Conservation (phyloP, 2,329 filamentous ascomycete genomes). For the Claviceps humidiphila region DNA sequence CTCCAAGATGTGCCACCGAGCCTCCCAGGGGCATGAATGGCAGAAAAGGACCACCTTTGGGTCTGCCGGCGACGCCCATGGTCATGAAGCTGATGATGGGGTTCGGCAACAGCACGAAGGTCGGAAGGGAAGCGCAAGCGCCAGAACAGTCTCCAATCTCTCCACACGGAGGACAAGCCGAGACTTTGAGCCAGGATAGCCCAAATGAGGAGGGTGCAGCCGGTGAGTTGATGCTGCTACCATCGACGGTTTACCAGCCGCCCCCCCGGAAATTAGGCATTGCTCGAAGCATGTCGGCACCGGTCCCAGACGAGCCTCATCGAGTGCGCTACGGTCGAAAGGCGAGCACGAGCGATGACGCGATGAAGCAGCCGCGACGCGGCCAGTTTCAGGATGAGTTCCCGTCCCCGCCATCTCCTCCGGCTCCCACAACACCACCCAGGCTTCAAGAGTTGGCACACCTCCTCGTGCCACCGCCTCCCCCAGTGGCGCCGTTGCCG, state of each 20-base stretch:
- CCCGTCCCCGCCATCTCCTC: slow-evolving; percentile 32
- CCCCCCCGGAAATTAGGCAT: slow-evolving; percentile 32
- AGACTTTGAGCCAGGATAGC: slow-evolving; percentile 25
- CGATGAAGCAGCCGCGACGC: slow-evolving; percentile 25
- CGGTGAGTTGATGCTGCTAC: slow-evolving; percentile 33
- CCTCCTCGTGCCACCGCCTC: slow-evolving; percentile 45
- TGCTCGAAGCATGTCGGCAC: slow-evolving; percentile 49
- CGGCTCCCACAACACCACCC: slow-evolving; percentile 35
- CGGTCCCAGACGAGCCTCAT: slow-evolving; percentile 27
- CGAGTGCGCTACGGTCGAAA: slow-evolving; percentile 20
- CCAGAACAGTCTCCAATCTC: slow-evolving; percentile 43
- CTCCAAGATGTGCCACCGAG: slow-evolving; percentile 52
- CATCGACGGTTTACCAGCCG: slow-evolving; percentile 47
- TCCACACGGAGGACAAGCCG: slow-evolving; percentile 27
- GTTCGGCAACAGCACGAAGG: slow-evolving; percentile 33
- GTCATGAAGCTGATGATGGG: slow-evolving; percentile 76
- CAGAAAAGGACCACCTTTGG: slow-evolving; percentile 42
- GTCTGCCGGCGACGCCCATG: slow-evolving; percentile 80
- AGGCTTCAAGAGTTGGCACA: slow-evolving; percentile 51
- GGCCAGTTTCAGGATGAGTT: slow-evolving; percentile 37
- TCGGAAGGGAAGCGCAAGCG: slow-evolving; percentile 29
- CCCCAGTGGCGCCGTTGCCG: slow-evolving; percentile 45
- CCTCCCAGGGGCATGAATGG: slow-evolving; percentile 41
- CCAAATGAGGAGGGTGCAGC: slow-evolving; percentile 17
- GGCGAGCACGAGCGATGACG: slow-evolving; percentile 27